Percentiles rank a stretch among this genome's conserved stretches.
Conservation (phyloP, 495 filamentous ascomycete genomes). For the Penicillium argentinense region DNA sequence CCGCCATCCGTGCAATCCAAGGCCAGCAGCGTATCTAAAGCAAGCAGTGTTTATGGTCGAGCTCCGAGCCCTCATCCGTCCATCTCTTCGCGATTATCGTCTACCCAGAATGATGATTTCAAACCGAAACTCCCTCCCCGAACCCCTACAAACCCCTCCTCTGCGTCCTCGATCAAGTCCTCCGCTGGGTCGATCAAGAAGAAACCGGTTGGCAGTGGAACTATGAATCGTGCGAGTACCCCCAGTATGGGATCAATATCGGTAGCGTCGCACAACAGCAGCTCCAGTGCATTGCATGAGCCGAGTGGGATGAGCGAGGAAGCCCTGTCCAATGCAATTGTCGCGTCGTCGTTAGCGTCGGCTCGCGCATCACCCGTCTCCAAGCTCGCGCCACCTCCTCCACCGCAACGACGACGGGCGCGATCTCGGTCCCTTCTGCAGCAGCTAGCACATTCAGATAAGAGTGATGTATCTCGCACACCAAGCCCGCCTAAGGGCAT, state of each 20-base stretch:
- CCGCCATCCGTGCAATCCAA: conserved; percentile 14
- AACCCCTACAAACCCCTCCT: background rate
- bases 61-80: conserved; percentile 19
- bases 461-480: conserved; percentile 44
- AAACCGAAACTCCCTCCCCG: conserved; percentile 32
- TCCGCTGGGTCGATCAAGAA: conserved; percentile 11
- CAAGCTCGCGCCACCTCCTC: conserved; percentile 40
- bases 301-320: conserved; percentile 42
- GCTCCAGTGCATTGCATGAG: conserved; percentile 26
- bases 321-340: conserved; percentile 70
- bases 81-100: conserved; percentile 11
- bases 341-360: conserved; percentile 81
- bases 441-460: conserved; percentile 31
- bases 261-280: conserved; percentile 28
- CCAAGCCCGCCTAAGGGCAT: conserved; percentile 59
- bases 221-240: conserved; percentile 19
- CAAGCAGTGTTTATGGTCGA: conserved; percentile 7
- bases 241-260: conserved; percentile 32
- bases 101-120: conserved; percentile 16
- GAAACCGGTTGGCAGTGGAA: conserved; percentile 10
- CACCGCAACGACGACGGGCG: conserved; percentile 50
- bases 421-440: conserved; percentile 42
- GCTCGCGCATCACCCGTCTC: conserved; percentile 59
- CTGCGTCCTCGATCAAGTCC: conserved; percentile 5
- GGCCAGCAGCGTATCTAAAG: conserved; percentile 10